A percentile compares a stretch with the other conserved stretches of the same genome.
phyloP scores from a whole-genome alignment of 2,329 filamentous ascomycete genomes.

The Fusarium metavorans region DNA sequence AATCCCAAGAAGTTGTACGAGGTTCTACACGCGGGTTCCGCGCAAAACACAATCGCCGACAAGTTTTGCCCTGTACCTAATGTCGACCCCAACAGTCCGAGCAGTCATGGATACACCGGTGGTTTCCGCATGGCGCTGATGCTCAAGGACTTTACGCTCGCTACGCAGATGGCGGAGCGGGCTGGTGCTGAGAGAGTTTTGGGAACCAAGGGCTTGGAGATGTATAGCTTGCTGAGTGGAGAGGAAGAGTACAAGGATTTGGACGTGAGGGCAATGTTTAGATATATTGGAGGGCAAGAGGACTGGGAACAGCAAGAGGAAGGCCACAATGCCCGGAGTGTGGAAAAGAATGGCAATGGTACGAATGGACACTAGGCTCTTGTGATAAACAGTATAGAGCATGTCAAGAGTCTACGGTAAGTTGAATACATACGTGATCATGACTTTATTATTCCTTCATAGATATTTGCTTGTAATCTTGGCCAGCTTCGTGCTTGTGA shows the following conservation, averaged over 20 bases:
- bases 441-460: not conserved
- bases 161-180: not conserved
- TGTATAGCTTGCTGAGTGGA: not conserved
- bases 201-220: not conserved
- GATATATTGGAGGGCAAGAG: not conserved
- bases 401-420: not conserved
- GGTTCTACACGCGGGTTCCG: not conserved
- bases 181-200: not conserved
- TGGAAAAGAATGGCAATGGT: not conserved
- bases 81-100: not conserved
- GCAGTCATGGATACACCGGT: not conserved
- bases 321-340: not conserved
- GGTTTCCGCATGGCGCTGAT: not conserved
- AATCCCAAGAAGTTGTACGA: not conserved
- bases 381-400: not conserved
- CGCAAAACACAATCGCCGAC: not conserved
- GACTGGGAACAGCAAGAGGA: not conserved
- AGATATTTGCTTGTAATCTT: not conserved
- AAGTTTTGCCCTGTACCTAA: not conserved
- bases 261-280: not conserved
- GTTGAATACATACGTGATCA: not conserved
- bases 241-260: not conserved
- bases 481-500: not conserved
- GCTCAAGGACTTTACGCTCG: not conserved
- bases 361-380: not conserved